These are phyloP conservation scores for Fusarium sp. DNA, from an alignment of 2,329 filamentous ascomycete species.

Conservation along the genomic window DNA sequence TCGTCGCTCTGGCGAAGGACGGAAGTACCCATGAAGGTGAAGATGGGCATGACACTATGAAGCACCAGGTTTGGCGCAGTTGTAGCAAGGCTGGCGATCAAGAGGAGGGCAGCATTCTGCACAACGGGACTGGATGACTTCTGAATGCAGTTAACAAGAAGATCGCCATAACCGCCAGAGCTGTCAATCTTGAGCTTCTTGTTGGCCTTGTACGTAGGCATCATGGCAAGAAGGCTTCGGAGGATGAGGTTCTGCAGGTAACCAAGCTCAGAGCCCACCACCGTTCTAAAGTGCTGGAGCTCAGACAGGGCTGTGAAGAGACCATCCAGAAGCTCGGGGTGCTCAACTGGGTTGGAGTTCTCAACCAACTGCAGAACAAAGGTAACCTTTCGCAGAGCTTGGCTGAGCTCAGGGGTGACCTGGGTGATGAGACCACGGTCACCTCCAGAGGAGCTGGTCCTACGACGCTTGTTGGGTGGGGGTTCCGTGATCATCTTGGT, in stretches of 20 bases:
- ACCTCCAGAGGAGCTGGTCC: conserved; percentile 79
- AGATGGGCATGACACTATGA: conserved; percentile 98
- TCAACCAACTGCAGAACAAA: conserved; percentile 92
- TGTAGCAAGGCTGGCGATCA: conserved; percentile 88
- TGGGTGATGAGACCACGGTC: conserved; percentile 70
- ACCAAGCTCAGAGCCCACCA: conserved; percentile 86
- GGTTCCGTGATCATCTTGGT: conserved; percentile 78
- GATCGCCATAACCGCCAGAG: conserved; percentile 84
- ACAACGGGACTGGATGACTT: conserved; percentile 93
- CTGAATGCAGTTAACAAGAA: conserved; percentile 94
- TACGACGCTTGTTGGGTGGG: conserved; percentile 81
- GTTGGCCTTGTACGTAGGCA: conserved; percentile 78
- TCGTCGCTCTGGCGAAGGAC: conserved; percentile 94
- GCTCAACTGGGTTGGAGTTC: conserved; percentile 78
- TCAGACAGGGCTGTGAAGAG: conserved; percentile 90
- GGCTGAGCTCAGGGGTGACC: conserved; percentile 73
- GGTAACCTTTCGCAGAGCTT: conserved; percentile 80
- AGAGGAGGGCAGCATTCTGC: conserved; percentile 88
- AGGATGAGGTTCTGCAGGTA: conserved; percentile 91
- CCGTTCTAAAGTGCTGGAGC: conserved; percentile 84
- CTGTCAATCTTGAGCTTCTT: conserved; percentile 76
- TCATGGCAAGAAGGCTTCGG: conserved; percentile 83
- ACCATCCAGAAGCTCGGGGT: conserved; percentile 80
- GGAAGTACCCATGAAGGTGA: conserved; percentile 96
- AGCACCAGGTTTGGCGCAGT: conserved; percentile 91